phyloP scores from a whole-genome alignment of 139 green algal genomes.

The Closterium sp. region DNA sequence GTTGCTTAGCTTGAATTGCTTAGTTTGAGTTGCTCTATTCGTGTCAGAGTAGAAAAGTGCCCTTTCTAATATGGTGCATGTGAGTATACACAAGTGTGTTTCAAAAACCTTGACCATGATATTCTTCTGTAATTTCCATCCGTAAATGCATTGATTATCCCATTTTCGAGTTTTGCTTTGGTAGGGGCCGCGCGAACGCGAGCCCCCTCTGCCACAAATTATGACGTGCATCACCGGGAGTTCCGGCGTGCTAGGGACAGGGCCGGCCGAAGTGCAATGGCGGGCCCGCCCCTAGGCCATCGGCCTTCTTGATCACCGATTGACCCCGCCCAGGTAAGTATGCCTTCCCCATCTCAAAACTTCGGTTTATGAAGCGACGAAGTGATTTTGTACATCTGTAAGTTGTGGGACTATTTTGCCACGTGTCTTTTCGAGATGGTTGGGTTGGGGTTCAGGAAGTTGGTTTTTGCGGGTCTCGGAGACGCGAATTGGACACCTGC shows the following conservation, averaged over 20 bases:
- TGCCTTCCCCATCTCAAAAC: not conserved
- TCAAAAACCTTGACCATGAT: too few species aligned
- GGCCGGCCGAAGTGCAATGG: not conserved
- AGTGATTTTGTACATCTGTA: not conserved
- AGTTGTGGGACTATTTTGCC: not conserved
- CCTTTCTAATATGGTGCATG: too few species aligned
- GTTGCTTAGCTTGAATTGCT: too few species aligned
- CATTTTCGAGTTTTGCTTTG: not conserved
- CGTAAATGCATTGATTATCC: too few species aligned
- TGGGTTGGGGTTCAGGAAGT: not conserved
- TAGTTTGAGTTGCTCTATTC: too few species aligned
- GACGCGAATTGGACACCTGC: not conserved
- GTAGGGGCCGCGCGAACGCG: not conserved
- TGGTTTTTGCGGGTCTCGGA: too few species aligned
- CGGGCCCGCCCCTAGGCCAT: not conserved
- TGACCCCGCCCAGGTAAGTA: not conserved
- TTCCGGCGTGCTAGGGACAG: not conserved
- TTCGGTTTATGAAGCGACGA: not conserved
- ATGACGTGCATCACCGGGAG: not conserved
- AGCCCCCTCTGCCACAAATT: not conserved
- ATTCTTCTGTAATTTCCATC: too few species aligned
- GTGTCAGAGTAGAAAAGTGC: too few species aligned
- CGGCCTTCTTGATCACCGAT: not conserved
- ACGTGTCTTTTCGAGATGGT: not conserved
- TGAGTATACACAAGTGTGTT: too few species aligned